Base-by-base conservation (phyloP, 352 stramenopile genomes). In the Globisporangium polare region DNA sequence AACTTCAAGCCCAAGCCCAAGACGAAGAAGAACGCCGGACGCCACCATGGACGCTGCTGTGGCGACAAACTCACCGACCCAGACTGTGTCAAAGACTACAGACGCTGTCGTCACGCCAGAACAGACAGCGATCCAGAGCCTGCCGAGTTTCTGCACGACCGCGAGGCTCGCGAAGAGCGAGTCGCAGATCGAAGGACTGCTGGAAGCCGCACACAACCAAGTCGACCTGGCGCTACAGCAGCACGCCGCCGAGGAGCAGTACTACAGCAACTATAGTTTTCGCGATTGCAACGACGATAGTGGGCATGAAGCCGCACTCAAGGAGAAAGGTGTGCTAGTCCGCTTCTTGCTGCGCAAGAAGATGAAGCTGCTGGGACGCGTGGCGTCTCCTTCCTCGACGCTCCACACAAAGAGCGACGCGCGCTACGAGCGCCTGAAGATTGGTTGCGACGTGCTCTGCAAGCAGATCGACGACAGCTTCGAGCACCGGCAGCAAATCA, bases 351-450 rank as follows among this genome's bases (percentile, higher is more conserved):
- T 63, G 13, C 65, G 56, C 26, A 67, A 70, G 54, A 73, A 71
- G 59, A 60, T 73, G 47, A 42, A 42, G n/a, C 22, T 73, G 1
- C 33, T 61, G 15, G 39, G 57, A 0, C 49, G 52, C 31, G 24
- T 57, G 24, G 17, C 43, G 15, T 53, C 53, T 18, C 52, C 58
- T 0, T 27, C 35, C 29, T 67, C 54, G 41, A 22, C 58, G 7
- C 8, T 54, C 20, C 24, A 43, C 2, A 33, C n/a, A n/a, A 42
- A 49, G 37, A 41, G 69, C 2, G 66, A 80, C 35, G 72, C 57
- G 18, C 74, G 74, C 4, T 82, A 77, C 58, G 52, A 66, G 20
- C 73, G 76, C 0, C 51, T 82, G n/a, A 67, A 80, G 41, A 54
- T 61, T 0, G 69, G 69, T 3, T 76, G 69, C 50, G 58, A 39